Conservation (phyloP, 495 filamentous ascomycete species). For the Aspergillus conjunctus region DNA sequence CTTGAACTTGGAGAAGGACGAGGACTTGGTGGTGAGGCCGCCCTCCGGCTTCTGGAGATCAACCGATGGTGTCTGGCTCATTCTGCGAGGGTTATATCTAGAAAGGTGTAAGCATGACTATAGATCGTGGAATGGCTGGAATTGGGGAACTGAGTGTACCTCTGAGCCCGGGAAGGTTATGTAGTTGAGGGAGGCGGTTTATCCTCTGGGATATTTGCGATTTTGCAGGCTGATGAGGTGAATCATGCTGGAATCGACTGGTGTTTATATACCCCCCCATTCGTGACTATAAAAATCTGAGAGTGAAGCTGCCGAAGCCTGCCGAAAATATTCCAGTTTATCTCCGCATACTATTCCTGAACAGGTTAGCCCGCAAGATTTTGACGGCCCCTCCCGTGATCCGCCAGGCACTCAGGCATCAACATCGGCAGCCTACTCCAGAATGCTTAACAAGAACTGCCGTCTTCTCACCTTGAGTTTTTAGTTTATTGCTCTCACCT, state of each 20-base stretch:
- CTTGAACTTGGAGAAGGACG: constrained; percentile 22
- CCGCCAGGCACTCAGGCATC: too few relatives aligned
- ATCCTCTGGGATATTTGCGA: too few relatives aligned
- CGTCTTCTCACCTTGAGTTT: too few relatives aligned
- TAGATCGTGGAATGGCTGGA: neutral
- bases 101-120: neutral
- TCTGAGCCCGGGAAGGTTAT: too few relatives aligned
- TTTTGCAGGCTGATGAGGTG: neutral
- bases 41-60: neutral
- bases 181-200: too few relatives aligned
- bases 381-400: too few relatives aligned
- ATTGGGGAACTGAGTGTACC: too few relatives aligned
- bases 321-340: neutral
- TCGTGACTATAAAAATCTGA: neutral
- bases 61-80: neutral
- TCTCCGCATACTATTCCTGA: neutral
- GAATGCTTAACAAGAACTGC: too few relatives aligned
- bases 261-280: neutral
- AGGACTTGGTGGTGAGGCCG: neutral
- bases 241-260: neutral
- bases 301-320: neutral
- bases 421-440: too few relatives aligned
- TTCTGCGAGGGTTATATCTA: neutral
- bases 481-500: too few relatives aligned
- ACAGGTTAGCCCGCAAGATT: too few relatives aligned